These are phyloP conservation scores for Auricularia heimuer DNA, from an alignment of 768 basidiomycete genomes.

Conservation along the genomic window DNA sequence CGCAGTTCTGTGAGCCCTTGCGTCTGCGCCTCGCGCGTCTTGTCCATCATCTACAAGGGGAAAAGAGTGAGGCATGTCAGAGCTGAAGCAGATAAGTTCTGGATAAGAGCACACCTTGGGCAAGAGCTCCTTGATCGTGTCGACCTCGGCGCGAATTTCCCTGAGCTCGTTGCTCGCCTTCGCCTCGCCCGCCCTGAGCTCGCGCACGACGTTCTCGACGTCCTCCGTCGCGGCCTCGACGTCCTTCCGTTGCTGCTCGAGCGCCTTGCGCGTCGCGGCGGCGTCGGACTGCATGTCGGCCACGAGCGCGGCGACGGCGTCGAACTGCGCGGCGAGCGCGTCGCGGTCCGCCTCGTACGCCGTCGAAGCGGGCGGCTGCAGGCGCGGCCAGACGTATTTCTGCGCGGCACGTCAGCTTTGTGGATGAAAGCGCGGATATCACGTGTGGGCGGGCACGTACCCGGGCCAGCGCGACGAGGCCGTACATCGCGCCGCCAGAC, in stretches of 20 bases:
- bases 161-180: conserved; percentile 82
- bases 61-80: too few species aligned
- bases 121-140: conserved; percentile 81
- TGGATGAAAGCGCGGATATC: background rate
- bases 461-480: conserved; percentile 68
- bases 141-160: conserved; percentile 85
- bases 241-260: conserved; percentile 66
- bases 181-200: conserved; percentile 69
- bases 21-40: conserved; percentile 77
- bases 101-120: conserved; percentile 57
- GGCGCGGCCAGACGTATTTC: conserved; percentile 88
- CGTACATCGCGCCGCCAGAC: conserved; percentile 77
- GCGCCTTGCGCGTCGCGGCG: conserved; percentile 53
- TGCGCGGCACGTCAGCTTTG: conserved; percentile 20
- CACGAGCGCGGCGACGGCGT: conserved; percentile 72
- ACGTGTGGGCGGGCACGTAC: conserved; percentile 28
- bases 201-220: conserved; percentile 60
- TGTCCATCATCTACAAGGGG: conserved; percentile 78
- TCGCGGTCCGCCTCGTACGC: conserved; percentile 85
- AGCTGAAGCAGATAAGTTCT: too few species aligned
- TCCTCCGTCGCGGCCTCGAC: conserved; percentile 65
- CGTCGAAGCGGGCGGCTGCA: conserved; percentile 77
- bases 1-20: conserved; percentile 81
- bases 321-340: conserved; percentile 79
- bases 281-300: conserved; percentile 76